Percentiles rank a stretch among this genome's conserved stretches.
These are phyloP conservation scores for Vigna angularis DNA, from an alignment of 306 rosid genomes.

Conservation along the genomic window DNA sequence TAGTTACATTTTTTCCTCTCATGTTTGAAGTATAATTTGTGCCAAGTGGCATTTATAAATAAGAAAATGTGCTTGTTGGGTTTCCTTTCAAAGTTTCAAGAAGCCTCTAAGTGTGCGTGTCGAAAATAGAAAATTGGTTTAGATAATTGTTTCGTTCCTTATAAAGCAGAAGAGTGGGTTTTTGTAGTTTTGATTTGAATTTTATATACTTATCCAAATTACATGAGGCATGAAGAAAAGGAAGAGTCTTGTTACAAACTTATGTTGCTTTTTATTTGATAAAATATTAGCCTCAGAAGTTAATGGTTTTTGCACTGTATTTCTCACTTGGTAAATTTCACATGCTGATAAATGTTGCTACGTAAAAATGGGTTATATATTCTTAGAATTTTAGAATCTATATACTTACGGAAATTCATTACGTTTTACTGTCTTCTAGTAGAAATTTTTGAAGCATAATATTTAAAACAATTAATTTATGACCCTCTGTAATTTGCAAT, in stretches of 20 bases:
- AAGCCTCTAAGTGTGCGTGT: not conserved
- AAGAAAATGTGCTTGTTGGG: not conserved
- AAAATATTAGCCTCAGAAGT: constrained; percentile 6
- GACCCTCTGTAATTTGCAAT: constrained; percentile 10
- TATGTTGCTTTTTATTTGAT: constrained; percentile 30
- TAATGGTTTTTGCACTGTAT: constrained; percentile 16
- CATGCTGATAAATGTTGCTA: constrained; percentile 36
- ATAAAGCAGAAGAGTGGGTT: not conserved
- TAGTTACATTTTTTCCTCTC: constrained; percentile 42
- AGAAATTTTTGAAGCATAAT: not conserved
- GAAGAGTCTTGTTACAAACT: constrained; percentile 25
- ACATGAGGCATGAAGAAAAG: not conserved
- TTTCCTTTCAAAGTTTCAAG: constrained; percentile 18
- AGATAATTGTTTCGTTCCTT: constrained; percentile 20
- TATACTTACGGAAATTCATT: not conserved
- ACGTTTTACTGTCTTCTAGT: constrained; percentile 1
- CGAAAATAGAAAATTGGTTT: constrained; percentile 5
- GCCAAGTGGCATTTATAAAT: constrained; percentile 28
- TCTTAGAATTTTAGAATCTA: constrained; percentile 18
- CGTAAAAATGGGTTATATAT: constrained; percentile 1
- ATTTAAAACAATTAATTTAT: not conserved
- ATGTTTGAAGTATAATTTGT: constrained; percentile 2
- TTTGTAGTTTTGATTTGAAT: constrained; percentile 24
- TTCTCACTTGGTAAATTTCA: constrained; percentile 13
- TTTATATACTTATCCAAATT: constrained; percentile 19